Evolutionary conservation across 768 basidiomycete genomes (phyloP), one percentile per base, ranked within the genome.

Genomic region (Suillus bovinus): DNA sequence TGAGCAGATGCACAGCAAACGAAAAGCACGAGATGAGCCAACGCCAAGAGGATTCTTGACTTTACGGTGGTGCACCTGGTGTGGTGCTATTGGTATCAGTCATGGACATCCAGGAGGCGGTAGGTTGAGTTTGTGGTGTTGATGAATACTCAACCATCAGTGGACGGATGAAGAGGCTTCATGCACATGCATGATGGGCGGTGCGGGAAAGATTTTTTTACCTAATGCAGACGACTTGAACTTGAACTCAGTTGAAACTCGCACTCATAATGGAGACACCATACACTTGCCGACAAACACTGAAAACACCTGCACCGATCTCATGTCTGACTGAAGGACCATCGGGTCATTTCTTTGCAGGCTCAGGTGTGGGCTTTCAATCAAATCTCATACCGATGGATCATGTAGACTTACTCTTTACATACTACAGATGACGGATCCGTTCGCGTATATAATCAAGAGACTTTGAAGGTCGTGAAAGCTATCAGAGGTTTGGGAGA

Each of bases 361-460:
- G 90, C 27, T 87, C 87, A 73, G 85, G 89, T 88, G 68, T 24
- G 76, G 10, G 10, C 68, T 29, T 31, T 27, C 38, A n/a, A 38
- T 34, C 50, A 33, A n/a, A 56, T 27, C 29, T 34, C 38, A 38
- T 31, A 17, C 2, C 20, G 46, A 5, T 42, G 33, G n/a, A 36
- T 47, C 4, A 52, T 20, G 60, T 42, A 59, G 38, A 69, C 59
- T 50, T 33, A 20, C 34, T 52, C 24, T 49, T 5, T 14, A 24
- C 67, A 47, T 46, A n/a, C 13, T 47, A 47, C 27, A 47, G 90
- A 84, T 64, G 90, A 93, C 70, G 91, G 91, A 5, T 82, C 83
- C 42, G 73, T 92, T 52, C 84, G 91, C 27, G 76, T 89, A 20
- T 93, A 91, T 67, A 78, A 82, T 66, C 74, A 86, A 6, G 83